Evolutionary conservation across 2,329 filamentous ascomycete species (phyloP).

Genomic region (Coniochaeta hoffmannii): DNA sequence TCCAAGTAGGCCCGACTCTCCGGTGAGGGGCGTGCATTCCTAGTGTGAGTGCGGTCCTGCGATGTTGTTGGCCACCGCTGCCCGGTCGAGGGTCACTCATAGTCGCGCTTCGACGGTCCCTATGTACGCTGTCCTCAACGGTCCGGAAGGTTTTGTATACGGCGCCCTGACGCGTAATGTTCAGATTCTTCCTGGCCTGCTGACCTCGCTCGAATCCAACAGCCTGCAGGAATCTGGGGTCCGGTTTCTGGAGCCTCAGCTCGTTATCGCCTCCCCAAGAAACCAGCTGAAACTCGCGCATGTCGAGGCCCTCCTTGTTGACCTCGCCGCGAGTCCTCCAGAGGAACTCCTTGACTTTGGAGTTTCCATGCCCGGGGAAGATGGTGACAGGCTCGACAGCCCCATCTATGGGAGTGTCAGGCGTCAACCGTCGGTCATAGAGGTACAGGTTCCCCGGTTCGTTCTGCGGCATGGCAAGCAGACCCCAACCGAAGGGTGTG

Average conservation of each 20-base stretch:
- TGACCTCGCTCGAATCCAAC: conserved; percentile 69
- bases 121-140: conserved; percentile 49
- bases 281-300: conserved; percentile 86
- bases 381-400: conserved; percentile 43
- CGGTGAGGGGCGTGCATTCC: conserved; percentile 29
- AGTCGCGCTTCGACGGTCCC: conserved; percentile 51
- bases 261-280: conserved; percentile 88
- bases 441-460: conserved; percentile 79
- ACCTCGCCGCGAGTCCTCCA: conserved; percentile 73
- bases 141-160: conserved; percentile 80
- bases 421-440: conserved; percentile 58
- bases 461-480: conserved; percentile 87
- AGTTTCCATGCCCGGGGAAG: conserved; percentile 54
- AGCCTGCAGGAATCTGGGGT: conserved; percentile 53
- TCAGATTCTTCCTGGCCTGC: conserved; percentile 55
- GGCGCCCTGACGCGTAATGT: conserved; percentile 75
- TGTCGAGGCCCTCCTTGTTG: conserved; percentile 61
- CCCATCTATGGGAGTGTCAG: conserved; percentile 35
- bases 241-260: conserved; percentile 68
- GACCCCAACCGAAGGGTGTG: conserved; percentile 79
- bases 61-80: conserved; percentile 31
- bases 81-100: conserved; percentile 53
- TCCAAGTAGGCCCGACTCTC: conserved; percentile 37
- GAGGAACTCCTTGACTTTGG: conserved; percentile 82
- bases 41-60: conserved; percentile 28